Conservation (phyloP, 331 rosid species). For the Malus hybrid region DNA sequence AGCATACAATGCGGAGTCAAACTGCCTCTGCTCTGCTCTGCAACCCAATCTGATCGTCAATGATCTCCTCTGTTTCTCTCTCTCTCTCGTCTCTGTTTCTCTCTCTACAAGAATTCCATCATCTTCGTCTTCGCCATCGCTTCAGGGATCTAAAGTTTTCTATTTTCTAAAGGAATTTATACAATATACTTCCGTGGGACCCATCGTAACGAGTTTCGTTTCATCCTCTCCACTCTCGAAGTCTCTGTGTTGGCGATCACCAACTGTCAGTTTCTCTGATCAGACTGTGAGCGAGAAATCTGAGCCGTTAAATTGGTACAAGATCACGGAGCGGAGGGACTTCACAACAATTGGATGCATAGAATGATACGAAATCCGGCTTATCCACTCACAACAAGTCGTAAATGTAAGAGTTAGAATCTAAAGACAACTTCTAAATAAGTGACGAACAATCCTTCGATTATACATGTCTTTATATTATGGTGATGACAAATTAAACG, state of each 20-base stretch:
- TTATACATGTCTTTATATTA: too few species aligned
- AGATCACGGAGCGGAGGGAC: not conserved
- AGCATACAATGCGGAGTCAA: not conserved
- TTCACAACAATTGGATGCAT: too few species aligned
- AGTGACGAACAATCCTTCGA: too few species aligned
- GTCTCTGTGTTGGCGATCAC: not conserved
- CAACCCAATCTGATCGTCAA: not conserved
- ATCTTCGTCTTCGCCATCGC: not conserved
- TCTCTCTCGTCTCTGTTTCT: not conserved
- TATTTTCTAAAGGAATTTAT: not conserved
- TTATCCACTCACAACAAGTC: too few species aligned
- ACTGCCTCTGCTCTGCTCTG: not conserved
- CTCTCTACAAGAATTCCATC: not conserved
- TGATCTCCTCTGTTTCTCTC: not conserved
- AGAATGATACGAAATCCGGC: too few species aligned
- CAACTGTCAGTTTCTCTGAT: not conserved
- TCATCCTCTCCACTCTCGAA: not conserved
- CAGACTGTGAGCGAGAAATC: not conserved
- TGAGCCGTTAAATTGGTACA: not conserved
- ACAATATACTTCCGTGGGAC: not conserved
- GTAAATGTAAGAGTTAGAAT: too few species aligned
- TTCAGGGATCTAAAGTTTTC: not conserved
- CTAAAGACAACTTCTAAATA: too few species aligned
- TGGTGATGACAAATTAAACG: too few species aligned
- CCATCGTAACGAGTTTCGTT: slow-evolving; percentile 4